These are phyloP conservation scores for Rhododendron ovatum DNA, from an alignment of 148 eudicot species.

Conservation along the genomic window DNA sequence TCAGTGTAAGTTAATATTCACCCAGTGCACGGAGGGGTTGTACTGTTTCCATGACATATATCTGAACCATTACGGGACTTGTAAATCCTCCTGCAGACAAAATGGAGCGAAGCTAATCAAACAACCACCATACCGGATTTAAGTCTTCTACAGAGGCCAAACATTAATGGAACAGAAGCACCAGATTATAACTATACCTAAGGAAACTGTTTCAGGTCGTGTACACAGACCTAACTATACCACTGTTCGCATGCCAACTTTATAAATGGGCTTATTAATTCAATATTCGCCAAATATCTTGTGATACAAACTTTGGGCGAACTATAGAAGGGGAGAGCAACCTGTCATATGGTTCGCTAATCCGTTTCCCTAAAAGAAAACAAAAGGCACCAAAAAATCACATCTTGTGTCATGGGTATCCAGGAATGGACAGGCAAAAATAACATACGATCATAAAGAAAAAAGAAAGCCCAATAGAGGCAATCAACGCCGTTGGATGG, in stretches of 20 bases:
- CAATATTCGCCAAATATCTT: background rate
- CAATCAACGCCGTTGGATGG: background rate
- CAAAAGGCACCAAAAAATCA: background rate
- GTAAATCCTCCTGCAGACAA: conserved; percentile 61
- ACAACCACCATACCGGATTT: background rate
- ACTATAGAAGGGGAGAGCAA: background rate
- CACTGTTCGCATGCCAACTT: background rate
- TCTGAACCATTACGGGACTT: conserved; percentile 38
- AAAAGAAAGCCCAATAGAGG: background rate
- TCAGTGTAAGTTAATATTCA: conserved; percentile 18
- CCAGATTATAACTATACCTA: background rate
- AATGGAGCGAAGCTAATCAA: conserved; percentile 4
- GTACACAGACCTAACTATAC: background rate
- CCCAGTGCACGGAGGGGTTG: conserved; percentile 93
- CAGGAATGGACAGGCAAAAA: background rate
- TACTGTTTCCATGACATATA: conserved; percentile 61
- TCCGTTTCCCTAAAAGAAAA: background rate
- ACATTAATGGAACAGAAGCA: background rate
- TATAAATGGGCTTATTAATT: background rate
- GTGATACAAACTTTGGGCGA: background rate
- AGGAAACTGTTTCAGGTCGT: background rate
- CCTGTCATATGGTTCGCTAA: conserved; percentile 5
- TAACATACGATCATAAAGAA: background rate
- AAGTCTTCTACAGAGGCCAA: background rate
- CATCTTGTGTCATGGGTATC: background rate